Evolutionary conservation across 2,329 filamentous ascomycete genomes (phyloP), one percentile per base, ranked within the genome.

Genomic region (Bipolaris cookei): DNA sequence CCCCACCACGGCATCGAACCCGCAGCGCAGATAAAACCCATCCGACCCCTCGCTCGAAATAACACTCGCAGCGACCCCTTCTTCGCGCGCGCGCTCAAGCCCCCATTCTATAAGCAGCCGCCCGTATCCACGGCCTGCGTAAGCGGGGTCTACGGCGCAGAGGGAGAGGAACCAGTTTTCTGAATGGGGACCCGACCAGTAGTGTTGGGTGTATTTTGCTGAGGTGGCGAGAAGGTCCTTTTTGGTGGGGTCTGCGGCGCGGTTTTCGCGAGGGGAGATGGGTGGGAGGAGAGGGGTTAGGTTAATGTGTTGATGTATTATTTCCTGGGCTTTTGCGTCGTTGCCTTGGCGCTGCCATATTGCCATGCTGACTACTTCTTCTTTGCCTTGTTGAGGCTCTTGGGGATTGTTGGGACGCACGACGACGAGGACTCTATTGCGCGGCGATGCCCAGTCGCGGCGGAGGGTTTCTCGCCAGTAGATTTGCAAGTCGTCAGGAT

Each of bases 91-190:
- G 20, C 68, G 62, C 0, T 77, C 65, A 1, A 82, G 59, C 0
- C 81, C 81, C 78, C 78, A 81, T 23, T 68, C 51, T 5, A 80
- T 79, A 6, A 83, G 72, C 21, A 61, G 59, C 3, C 68, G 68
- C 0, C 79, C 81, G 7, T 76, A 52, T 1, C 75, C 77, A 32
- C 62, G 64, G 1, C 76, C 70, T 38, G 81, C 78, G 18, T 71
- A 72, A 1, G 73, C 70, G 0, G 80, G 80, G 42, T 77, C 72
- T 1, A 80, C 70, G n/a, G 69, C 72, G 10, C 80, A 62, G 1
- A 55, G 43, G 0, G 30, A 28, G 1, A 45, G 30, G 4, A 30
- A 50, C 30, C 45, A 50, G 18, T 55, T 50, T 2, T 30, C 14
- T 1, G 52, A 38, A 3, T n/a, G 30, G 16, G 30, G 1, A 1